Evolutionary conservation across 2,329 filamentous ascomycete genomes (phyloP), one percentile per base, ranked within the genome.

Genomic region (Diaporthe vaccinii): DNA sequence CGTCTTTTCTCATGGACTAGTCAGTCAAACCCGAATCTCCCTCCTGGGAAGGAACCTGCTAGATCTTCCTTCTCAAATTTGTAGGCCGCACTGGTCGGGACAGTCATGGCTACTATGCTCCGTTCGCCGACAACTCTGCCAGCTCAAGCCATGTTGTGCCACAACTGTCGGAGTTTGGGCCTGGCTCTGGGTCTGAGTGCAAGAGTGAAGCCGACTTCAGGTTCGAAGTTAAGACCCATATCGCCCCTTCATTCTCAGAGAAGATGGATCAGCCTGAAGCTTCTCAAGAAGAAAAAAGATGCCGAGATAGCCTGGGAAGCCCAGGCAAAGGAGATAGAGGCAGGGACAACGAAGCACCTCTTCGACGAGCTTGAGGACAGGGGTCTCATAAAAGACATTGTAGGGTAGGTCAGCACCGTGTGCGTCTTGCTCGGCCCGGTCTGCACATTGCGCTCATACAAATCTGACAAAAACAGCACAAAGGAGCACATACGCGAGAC

Each of bases 351-450:
- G 65, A 85, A 85, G 59, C 85, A 90, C 77, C 87, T 93, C 72
- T 91, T 93, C 84, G 89, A 91, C 71, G 79, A 93, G 25, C 86
- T 97, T 17, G 90, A 94, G 78, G 91, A 94, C 83, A 88, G 94
- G 79, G 94, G 94, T 58, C 92, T 91, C 78, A 86, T 96, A 76
- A 94, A 96, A 80, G 91, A 94, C 78, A 87, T 93, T 46, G 93
- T 94, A 78, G 94, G 93, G 93, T 95, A 86, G 78, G 89, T 82
- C 46, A 51, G 46, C 53, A 57, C 39, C 57, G 3, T 25, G n/a
- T 49, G n/a, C 65, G 49, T n/a, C 49, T 41, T 28, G 49, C 10
- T 8, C 12, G 34, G 55, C 41, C 36, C 34, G 6, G 44, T 8
- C 34, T 49, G 36, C 4, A 14, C 44, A 2, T 14, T 34, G 25